phyloP scores from a whole-genome alignment of 768 basidiomycete species.

The Galerina sulciceps region DNA sequence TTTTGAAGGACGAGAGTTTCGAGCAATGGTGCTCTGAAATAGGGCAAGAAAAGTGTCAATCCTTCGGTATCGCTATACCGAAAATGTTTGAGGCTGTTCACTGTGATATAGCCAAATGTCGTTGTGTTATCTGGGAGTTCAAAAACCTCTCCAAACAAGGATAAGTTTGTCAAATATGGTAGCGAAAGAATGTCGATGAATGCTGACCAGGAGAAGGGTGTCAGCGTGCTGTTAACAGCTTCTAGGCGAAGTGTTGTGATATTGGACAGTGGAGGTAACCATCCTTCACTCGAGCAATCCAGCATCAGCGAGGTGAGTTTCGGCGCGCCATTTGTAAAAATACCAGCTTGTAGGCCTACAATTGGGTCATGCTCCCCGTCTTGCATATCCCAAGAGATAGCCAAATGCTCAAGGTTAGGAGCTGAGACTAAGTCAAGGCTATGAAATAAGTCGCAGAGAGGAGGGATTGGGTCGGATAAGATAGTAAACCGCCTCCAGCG shows the following conservation, averaged over 20 bases:
- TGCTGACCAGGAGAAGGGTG: background rate
- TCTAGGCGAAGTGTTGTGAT: slow-evolving; percentile 24
- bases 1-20: slow-evolving; percentile 1
- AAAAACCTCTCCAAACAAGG: slow-evolving; percentile 13
- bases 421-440: slow-evolving; percentile 1
- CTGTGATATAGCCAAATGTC: background rate
- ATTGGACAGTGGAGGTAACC: slow-evolving; percentile 11
- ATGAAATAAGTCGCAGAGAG: background rate
- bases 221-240: background rate
- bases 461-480: background rate
- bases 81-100: slow-evolving; percentile 6
- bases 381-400: slow-evolving; percentile 2
- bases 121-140: background rate
- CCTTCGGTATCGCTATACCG: background rate
- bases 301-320: slow-evolving; percentile 18
- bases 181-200: slow-evolving; percentile 17
- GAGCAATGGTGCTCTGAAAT: background rate
- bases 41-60: slow-evolving; percentile 1
- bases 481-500: background rate
- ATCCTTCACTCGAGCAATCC: slow-evolving; percentile 5
- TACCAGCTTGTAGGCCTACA: background rate
- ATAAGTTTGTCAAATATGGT: slow-evolving; percentile 18
- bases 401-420: slow-evolving; percentile 22
- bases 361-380: background rate
- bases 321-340: slow-evolving; percentile 22